A percentile compares a stretch with the other conserved stretches of the same genome.
Conservation (phyloP, 345 rosid species). For the Passiflora organensis region DNA sequence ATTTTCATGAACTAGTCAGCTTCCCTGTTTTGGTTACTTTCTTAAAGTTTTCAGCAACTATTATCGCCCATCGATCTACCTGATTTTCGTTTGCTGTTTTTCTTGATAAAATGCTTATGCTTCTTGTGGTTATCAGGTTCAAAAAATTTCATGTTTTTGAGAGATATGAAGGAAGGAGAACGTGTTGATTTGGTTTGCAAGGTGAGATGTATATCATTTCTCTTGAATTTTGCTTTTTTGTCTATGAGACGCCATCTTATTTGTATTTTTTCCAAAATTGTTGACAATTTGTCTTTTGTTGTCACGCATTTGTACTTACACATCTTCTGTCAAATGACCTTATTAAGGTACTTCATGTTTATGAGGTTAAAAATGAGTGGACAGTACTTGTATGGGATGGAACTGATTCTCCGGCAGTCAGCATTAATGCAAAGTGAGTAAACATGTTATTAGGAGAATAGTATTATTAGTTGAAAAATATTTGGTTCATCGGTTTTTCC, state of each 20-base stretch:
- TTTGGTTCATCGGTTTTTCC: no score
- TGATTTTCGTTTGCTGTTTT: background rate
- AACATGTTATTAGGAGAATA: background rate
- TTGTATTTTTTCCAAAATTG: no score
- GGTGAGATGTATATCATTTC: slow-evolving; percentile 28
- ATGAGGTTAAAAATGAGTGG: slow-evolving; percentile 35
- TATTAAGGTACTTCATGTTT: slow-evolving; percentile 52
- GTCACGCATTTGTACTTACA: background rate
- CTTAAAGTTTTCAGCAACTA: background rate
- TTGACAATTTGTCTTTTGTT: background rate
- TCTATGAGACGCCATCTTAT: no score
- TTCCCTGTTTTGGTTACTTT: background rate
- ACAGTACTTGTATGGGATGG: slow-evolving; percentile 76
- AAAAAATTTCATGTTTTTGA: slow-evolving; percentile 37
- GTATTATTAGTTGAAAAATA: no score
- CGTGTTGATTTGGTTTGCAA: slow-evolving; percentile 42
- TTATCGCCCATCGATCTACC: background rate
- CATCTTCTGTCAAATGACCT: slow-evolving; percentile 15
- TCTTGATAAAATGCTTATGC: background rate
- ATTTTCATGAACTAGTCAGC: no score
- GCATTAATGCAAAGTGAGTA: slow-evolving; percentile 48
- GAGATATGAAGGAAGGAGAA: slow-evolving; percentile 54
- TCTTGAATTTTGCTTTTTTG: background rate
- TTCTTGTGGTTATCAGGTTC: slow-evolving; percentile 23
- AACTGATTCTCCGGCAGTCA: slow-evolving; percentile 57